Conservation (phyloP, 2,329 filamentous ascomycete species). For the Zelopaecilomyces penicillatus region DNA sequence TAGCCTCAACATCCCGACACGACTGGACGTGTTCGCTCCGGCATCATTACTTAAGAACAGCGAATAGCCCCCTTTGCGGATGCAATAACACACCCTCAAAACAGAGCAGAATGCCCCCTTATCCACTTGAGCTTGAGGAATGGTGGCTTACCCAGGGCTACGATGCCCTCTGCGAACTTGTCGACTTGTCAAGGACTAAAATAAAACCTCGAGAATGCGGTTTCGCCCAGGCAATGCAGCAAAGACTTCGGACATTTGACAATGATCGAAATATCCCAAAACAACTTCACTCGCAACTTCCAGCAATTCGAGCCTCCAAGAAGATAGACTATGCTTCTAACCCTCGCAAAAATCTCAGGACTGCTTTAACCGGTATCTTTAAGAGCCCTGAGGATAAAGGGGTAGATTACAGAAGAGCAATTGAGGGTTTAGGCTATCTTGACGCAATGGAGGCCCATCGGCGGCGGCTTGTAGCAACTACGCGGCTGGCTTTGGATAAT, state of each 20-base stretch:
- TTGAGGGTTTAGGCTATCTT: conserved; percentile 24
- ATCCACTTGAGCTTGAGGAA: conserved; percentile 22
- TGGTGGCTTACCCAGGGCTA: conserved; percentile 25
- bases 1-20: too few relatives aligned
- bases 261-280: conserved; percentile 14
- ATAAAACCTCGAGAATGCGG: conserved; percentile 21
- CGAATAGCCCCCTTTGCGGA: too few relatives aligned
- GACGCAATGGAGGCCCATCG: conserved; percentile 26
- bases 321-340: conserved; percentile 16
- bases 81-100: too few relatives aligned
- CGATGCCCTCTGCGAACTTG: conserved; percentile 17
- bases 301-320: conserved; percentile 9
- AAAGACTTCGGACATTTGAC: conserved; percentile 24
- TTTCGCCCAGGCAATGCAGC: conserved; percentile 23
- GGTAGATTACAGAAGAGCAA: conserved; percentile 15
- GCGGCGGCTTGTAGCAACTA: conserved; percentile 17
- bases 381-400: conserved; percentile 18
- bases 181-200: conserved; percentile 8
- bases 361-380: conserved; percentile 19
- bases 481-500: conserved; percentile 11
- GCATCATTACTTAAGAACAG: too few relatives aligned
- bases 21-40: too few relatives aligned
- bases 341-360: conserved; percentile 19
- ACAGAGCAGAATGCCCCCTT: conserved; percentile 19
- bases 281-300: conserved; percentile 14